Evolutionary conservation across 306 rosid genomes (phyloP), one percentile per base, ranked within the genome.

Genomic region (Trifolium dubium): DNA sequence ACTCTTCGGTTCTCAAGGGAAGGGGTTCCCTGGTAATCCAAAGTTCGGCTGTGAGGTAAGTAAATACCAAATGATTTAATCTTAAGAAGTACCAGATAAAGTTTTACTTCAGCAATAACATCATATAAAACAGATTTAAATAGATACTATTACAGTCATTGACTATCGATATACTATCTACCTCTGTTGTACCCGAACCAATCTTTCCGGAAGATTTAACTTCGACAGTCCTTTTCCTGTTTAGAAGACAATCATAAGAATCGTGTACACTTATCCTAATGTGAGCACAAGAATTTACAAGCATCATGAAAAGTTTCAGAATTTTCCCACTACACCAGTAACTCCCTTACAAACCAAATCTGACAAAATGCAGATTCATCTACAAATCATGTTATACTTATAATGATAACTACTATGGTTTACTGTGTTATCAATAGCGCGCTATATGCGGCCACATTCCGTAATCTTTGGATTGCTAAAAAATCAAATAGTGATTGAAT

Each of bases 131-230:
- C 5, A 37, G 65, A 64, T 69, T 61, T 31, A 30, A 68, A 39
- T 40, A 31, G 69, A 64, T 23, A 58, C 23, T 68, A 50, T 18
- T 69, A 17, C 19, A 37, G 74, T 80, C 35, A 53, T 73, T 54
- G 30, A 34, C 31, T 19, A 39, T 10, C 29, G 60, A 61, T 39
- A 71, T 9, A 82, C 51, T 88, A 94, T 97, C 98, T 94, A 94
- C 98, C 98, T 94, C 95, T 17, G 91, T 82, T 77, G 87, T 88
- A 64, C 97, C 97, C 40, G 86, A 76, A 87, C 79, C 83, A 54
- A 91, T 92, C 90, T 87, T 94, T 77, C 98, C 95, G 17, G 98
- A 77, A 81, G 98, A 69, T 79, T 81, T 86, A 67, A 94, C 83
- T 70, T 87, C 92, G 55, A 82, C 14, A 7, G 71, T 87, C 91